Base-by-base conservation (phyloP, 495 filamentous ascomycete genomes). In the Chaetomium tenue region DNA sequence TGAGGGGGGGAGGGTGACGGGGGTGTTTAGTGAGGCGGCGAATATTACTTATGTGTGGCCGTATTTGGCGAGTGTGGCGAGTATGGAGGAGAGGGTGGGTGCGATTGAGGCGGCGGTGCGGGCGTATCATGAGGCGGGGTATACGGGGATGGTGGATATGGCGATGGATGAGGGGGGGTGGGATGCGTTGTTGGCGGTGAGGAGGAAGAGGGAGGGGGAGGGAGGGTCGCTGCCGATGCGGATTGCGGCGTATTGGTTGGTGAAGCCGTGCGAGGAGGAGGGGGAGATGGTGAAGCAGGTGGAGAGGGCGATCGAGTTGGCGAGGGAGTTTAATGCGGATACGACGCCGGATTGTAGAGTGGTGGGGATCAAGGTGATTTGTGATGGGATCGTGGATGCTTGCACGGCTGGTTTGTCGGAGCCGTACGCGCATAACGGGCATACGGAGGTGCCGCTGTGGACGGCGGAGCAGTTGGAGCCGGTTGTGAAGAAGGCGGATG, bases 361-460 rank as follows among this genome's bases (percentile, higher is more conserved):
- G 18, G 80, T 83, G 2, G 87, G 87, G n/a, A 83, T 89, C 67
- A 89, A 89, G 65, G 75, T 89, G 23, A 89, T 89, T 50, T 86
- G 85, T 62, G 87, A 89, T 61, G 87, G 87, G 1, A 84, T 88
- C 11, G 77, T 89, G 51, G 87, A 89, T 63, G 85, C 82, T 0
- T 89, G 86, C 71, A 89, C 87, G 5, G 87, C 87, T 0, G 85
- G 82, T 5, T 72, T 89, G 37, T 73, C 77, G 5, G 80, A 88
- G 70, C 86, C 87, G 6, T 89, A 89, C 68, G 70, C 78, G 15
- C 77, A 77, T n/a, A 80, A 82, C 61, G 69, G 67, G 6, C 69
- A 76, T 42, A 71, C 70, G 4, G 74, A 78, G 48, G 82, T 84
- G 2, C 84, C 85, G 2, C 79, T 87, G 53, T 88, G 86, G 86